A percentile compares a stretch with the other conserved stretches of the same genome.
Evolutionary conservation across 2,329 filamentous ascomycete genomes (phyloP).

Genomic region (Colletotrichum karsti): DNA sequence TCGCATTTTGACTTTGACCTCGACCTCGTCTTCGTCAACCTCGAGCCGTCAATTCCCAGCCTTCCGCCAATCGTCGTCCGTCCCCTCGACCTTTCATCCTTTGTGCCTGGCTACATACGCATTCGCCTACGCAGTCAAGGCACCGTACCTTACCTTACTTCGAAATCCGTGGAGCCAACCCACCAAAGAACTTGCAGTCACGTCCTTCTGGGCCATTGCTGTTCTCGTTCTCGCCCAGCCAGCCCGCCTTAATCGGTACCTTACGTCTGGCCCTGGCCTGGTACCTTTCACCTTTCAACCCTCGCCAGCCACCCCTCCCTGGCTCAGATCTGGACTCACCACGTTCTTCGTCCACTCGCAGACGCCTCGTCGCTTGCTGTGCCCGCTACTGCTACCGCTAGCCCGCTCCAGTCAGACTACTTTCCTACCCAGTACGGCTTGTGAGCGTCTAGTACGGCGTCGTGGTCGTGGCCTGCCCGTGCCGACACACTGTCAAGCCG

Average conservation of each 20-base stretch:
- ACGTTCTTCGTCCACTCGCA: slow-evolving; percentile 5
- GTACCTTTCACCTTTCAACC: slow-evolving; percentile 14
- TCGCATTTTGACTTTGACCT: slow-evolving; percentile 18
- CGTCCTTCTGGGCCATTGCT: background rate
- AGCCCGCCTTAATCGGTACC: slow-evolving; percentile 21
- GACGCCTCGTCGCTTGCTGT: slow-evolving; percentile 7
- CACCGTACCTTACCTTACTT: too few species aligned
- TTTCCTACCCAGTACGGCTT: background rate
- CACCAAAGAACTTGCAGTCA: background rate
- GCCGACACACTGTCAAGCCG: background rate
- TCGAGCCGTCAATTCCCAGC: slow-evolving; percentile 9
- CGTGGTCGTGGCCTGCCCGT: too few species aligned
- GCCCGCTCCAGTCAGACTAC: background rate
- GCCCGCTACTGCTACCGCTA: background rate
- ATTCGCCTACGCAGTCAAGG: too few species aligned
- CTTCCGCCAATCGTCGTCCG: slow-evolving; percentile 14
- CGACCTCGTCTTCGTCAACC: slow-evolving; percentile 16
- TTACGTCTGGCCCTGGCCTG: slow-evolving; percentile 20
- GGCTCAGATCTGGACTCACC: background rate
- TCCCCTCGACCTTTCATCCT: slow-evolving; percentile 10
- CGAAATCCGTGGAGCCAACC: too few species aligned
- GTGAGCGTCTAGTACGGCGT: too few species aligned
- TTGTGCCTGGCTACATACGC: slow-evolving; percentile 10
- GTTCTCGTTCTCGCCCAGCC: background rate
- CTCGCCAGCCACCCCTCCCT: slow-evolving; percentile 14